These are phyloP conservation scores for Magnusiomyces fungicola DNA, from an alignment of 1,139 yeast genomes.

Conservation along the genomic window DNA sequence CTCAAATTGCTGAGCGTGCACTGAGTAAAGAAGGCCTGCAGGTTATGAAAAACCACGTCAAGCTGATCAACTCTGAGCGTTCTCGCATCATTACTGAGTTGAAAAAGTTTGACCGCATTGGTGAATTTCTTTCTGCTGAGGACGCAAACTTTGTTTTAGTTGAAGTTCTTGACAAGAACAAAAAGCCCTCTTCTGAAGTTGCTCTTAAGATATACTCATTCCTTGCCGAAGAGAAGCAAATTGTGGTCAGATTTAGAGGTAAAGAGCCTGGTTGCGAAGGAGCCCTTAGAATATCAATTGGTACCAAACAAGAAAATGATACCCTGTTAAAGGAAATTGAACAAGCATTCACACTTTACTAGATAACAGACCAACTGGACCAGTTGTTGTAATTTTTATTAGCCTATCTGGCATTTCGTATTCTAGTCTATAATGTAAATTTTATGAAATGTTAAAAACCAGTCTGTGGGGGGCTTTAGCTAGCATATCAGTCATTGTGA, in stretches of 20 bases:
- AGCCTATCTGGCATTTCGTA: too few relatives aligned
- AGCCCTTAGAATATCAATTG: slow-evolving; percentile 77
- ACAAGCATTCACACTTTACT: slow-evolving; percentile 29
- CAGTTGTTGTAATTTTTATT: too few relatives aligned
- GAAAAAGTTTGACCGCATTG: slow-evolving; percentile 48
- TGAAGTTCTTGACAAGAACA: slow-evolving; percentile 51
- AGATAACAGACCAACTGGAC: too few relatives aligned
- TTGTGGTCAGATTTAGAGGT: slow-evolving; percentile 89
- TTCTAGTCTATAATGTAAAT: too few relatives aligned
- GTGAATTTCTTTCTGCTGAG: slow-evolving; percentile 73
- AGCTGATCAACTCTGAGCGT: slow-evolving; percentile 50
- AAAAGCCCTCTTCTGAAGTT: slow-evolving; percentile 53
- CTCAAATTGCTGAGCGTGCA: slow-evolving; percentile 71
- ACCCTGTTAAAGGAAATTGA: slow-evolving; percentile 46
- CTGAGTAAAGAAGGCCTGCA: slow-evolving; percentile 50
- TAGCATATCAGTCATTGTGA: too few relatives aligned
- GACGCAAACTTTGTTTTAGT: slow-evolving; percentile 81
- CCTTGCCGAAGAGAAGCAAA: slow-evolving; percentile 64
- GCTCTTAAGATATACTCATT: slow-evolving; percentile 61
- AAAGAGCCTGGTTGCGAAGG: slow-evolving; percentile 84
- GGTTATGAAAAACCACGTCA: slow-evolving; percentile 51
- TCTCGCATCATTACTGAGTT: slow-evolving; percentile 45
- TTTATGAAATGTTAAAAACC: too few relatives aligned
- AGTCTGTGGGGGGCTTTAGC: too few relatives aligned
- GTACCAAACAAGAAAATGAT: slow-evolving; percentile 69